Evolutionary conservation across 306 rosid genomes (phyloP).

Genomic region (Pueraria montana): DNA sequence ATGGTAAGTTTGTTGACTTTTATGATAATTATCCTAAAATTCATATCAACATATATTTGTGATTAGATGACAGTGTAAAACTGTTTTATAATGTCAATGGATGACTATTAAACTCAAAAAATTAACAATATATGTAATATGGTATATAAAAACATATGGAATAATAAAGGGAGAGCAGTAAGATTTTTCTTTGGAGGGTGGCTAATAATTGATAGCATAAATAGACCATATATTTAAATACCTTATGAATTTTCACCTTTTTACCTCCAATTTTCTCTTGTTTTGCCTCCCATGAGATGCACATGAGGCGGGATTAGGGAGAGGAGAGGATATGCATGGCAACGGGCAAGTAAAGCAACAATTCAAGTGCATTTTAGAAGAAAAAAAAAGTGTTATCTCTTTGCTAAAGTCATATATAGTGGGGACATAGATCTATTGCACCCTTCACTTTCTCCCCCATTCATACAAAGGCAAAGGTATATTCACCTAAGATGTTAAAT

Average conservation of each 20-base stretch:
- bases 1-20: no score
- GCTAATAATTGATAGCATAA: neutral
- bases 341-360: conserved; percentile 13
- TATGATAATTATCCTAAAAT: no score
- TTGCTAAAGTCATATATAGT: conserved; percentile 18
- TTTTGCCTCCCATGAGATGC: neutral
- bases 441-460: conserved; percentile 31
- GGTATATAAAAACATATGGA: no score
- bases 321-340: conserved; percentile 27
- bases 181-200: neutral
- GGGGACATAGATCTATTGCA: conserved; percentile 48
- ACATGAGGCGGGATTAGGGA: neutral
- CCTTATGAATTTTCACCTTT: neutral
- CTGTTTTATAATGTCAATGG: no score
- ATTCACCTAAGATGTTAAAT: conserved; percentile 50
- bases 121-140: no score
- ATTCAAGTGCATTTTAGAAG: neutral
- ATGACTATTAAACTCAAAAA: no score
- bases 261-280: neutral
- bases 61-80: no score
- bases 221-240: neutral
- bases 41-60: no score
- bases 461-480: conserved; percentile 51
- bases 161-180: neutral
- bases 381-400: conserved; percentile 4